Conservation (phyloP, 495 filamentous ascomycete species). For the Ascodesmis nigricans region DNA sequence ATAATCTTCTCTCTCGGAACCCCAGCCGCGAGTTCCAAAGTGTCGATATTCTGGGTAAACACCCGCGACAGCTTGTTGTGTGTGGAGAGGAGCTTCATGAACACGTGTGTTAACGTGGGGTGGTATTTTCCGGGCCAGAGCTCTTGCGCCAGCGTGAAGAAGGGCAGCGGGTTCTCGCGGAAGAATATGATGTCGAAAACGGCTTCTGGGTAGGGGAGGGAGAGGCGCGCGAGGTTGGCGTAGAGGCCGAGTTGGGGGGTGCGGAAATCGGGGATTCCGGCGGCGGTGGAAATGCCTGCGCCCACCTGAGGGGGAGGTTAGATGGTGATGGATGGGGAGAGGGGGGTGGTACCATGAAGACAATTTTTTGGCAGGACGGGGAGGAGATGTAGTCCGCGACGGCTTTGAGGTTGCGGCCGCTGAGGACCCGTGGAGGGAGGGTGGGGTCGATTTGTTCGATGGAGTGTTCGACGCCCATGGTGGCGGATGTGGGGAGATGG, state of each 20-base stretch:
- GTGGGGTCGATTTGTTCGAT: conserved; percentile 34
- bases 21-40: conserved; percentile 66
- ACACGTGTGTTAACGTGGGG: conserved; percentile 65
- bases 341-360: conserved; percentile 43
- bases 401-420: conserved; percentile 41
- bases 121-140: conserved; percentile 79
- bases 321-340: background rate
- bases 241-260: conserved; percentile 57
- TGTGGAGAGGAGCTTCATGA: conserved; percentile 50
- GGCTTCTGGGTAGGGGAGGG: conserved; percentile 57
- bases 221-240: conserved; percentile 61
- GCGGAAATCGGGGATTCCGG: conserved; percentile 47
- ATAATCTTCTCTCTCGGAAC: conserved; percentile 61
- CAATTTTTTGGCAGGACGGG: conserved; percentile 41
- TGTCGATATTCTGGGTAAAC: conserved; percentile 94
- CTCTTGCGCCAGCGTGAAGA: conserved; percentile 78
- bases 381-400: conserved; percentile 56
- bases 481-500: background rate
- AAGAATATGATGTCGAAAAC: conserved; percentile 83
- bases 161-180: conserved; percentile 58
- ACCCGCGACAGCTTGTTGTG: conserved; percentile 61
- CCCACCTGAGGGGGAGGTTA: conserved; percentile 10
- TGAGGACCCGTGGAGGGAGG: conserved; percentile 39
- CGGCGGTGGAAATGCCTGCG: conserved; percentile 22
- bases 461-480: conserved; percentile 53